phyloP scores from a whole-genome alignment of 306 rosid species.

The Cyamopsis tetragonoloba region DNA sequence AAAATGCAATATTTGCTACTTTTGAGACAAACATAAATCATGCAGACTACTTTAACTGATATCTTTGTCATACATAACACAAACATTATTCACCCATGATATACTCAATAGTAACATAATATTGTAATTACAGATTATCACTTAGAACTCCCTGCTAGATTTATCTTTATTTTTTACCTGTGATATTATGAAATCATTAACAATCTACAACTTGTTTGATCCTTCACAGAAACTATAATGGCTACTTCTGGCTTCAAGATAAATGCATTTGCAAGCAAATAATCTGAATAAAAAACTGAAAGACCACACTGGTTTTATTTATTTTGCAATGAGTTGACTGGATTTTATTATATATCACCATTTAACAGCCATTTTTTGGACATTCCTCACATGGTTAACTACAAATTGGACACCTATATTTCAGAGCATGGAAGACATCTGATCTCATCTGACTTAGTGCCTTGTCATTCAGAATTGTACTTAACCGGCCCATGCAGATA shows the following conservation, averaged over 20 bases:
- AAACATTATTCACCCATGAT: no score
- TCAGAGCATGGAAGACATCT: not conserved
- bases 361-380: not conserved
- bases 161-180: not conserved
- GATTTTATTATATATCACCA: not conserved
- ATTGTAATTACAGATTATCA: not conserved
- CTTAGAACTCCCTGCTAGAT: not conserved
- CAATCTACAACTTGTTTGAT: not conserved
- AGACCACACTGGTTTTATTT: not conserved
- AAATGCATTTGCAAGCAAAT: not conserved
- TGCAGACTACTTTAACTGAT: not conserved
- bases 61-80: not conserved
- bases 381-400: not conserved
- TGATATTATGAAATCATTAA: not conserved
- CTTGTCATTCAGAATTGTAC: not conserved
- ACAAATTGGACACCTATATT: not conserved
- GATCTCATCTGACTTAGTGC: not conserved
- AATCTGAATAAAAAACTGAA: not conserved
- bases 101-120: not conserved
- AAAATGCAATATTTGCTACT: constrained; percentile 2
- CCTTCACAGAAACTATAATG: not conserved
- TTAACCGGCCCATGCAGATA: not conserved
- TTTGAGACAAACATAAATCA: not conserved
- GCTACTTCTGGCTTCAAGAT: not conserved
- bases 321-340: not conserved